Conservation (phyloP, 2,329 filamentous ascomycete species). For the Emmonsiellopsis sp. region DNA sequence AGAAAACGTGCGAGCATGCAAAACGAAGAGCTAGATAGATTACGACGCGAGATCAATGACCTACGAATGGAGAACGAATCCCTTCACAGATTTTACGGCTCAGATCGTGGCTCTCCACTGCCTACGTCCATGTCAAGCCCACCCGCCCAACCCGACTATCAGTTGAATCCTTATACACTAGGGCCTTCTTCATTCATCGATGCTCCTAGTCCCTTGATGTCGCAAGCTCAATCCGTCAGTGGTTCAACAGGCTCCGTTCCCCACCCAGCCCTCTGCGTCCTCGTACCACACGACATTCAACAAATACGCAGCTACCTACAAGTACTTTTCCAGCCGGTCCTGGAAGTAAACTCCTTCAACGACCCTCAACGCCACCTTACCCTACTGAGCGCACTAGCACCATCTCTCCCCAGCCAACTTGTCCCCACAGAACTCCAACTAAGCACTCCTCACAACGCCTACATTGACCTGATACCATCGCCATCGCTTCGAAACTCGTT, state of each 20-base stretch:
- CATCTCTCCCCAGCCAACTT: slow-evolving; percentile 23
- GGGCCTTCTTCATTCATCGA: too few species aligned
- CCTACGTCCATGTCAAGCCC: too few species aligned
- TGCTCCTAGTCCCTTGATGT: neutral
- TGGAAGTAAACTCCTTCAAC: too few species aligned
- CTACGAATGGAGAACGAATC: slow-evolving; percentile 32
- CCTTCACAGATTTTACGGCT: slow-evolving; percentile 26
- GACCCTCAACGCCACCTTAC: slow-evolving; percentile 27
- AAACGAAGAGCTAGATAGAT: slow-evolving; percentile 32
- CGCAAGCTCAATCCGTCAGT: too few species aligned
- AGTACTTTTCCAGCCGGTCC: too few species aligned
- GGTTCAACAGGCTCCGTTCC: too few species aligned
- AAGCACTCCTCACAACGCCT: slow-evolving; percentile 31
- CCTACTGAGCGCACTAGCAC: slow-evolving; percentile 19
- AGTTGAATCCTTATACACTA: too few species aligned
- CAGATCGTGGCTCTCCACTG: slow-evolving; percentile 18
- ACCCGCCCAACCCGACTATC: too few species aligned
- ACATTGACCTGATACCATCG: slow-evolving; percentile 35
- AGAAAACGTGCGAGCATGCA: slow-evolving; percentile 30
- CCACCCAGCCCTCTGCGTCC: too few species aligned
- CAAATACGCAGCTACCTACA: too few species aligned
- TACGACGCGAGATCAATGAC: slow-evolving; percentile 32
- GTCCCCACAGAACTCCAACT: slow-evolving; percentile 32
- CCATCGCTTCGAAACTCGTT: slow-evolving; percentile 30
- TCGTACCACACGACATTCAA: too few species aligned